These are phyloP conservation scores for Acer negundo DNA, from an alignment of 345 rosid species.

Conservation along the genomic window DNA sequence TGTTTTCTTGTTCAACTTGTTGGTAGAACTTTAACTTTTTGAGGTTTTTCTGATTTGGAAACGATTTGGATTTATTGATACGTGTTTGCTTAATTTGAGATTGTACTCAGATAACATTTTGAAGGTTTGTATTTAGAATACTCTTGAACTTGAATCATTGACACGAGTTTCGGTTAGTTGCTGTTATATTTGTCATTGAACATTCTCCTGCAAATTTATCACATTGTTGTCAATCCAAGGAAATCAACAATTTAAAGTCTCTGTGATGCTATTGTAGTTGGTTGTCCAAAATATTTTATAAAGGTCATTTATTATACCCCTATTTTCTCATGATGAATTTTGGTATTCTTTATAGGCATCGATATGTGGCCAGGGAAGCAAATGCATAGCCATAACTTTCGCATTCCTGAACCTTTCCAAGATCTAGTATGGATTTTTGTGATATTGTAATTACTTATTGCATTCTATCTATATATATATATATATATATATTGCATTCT, in stretches of 20 bases:
- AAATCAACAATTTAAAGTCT: neutral
- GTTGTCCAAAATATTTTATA: neutral
- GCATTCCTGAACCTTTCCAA: constrained; percentile 59
- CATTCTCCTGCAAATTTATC: neutral
- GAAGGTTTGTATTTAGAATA: neutral
- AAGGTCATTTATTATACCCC: neutral
- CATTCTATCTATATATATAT: neutral
- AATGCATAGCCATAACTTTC: constrained; percentile 84
- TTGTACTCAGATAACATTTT: neutral
- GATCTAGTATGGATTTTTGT: constrained; percentile 45
- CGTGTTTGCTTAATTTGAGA: no score
- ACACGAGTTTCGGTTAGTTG: neutral
- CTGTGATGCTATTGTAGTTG: neutral
- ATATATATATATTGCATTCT: no score
- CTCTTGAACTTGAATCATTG: neutral
- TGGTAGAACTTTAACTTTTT: neutral
- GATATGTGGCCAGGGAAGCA: constrained; percentile 86
- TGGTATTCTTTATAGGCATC: constrained; percentile 46
- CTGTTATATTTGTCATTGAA: neutral
- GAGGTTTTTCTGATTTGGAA: neutral
- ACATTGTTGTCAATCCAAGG: neutral
- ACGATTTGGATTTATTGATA: neutral
- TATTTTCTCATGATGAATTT: neutral
- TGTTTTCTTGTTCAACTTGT: no score
- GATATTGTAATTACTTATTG: neutral